These are phyloP conservation scores for Penicillium maclennaniae DNA, from an alignment of 495 filamentous ascomycete species.

Conservation along the genomic window DNA sequence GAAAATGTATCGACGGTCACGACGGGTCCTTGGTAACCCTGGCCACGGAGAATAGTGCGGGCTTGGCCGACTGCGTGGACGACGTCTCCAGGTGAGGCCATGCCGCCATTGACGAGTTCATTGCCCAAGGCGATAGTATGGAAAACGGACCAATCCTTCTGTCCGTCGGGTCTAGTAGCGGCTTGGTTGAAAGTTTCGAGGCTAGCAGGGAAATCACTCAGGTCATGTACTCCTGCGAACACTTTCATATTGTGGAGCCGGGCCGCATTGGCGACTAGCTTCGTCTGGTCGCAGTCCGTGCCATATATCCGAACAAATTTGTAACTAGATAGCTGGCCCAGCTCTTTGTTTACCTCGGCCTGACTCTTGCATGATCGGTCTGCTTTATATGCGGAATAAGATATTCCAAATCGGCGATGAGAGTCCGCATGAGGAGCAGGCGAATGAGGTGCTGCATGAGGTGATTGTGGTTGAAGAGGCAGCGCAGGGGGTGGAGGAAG, in stretches of 20 bases:
- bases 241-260: constrained; percentile 57
- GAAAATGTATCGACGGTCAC: constrained; percentile 77
- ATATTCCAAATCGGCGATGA: constrained; percentile 49
- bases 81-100: constrained; percentile 48
- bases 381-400: constrained; percentile 71
- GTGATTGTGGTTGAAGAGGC: background rate
- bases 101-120: constrained; percentile 67
- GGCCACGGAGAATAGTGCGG: constrained; percentile 50
- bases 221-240: constrained; percentile 69
- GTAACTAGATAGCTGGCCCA: constrained; percentile 52
- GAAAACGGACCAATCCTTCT: constrained; percentile 57
- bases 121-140: constrained; percentile 76
- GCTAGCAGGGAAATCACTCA: constrained; percentile 52
- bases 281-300: constrained; percentile 69
- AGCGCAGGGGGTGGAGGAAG: background rate
- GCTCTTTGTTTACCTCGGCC: constrained; percentile 58
- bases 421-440: constrained; percentile 4
- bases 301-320: constrained; percentile 74
- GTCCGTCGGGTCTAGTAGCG: constrained; percentile 30
- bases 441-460: constrained; percentile 5
- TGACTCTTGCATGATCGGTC: constrained; percentile 64
- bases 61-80: constrained; percentile 53
- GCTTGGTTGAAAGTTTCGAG: constrained; percentile 52
- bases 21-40: constrained; percentile 69
- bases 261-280: constrained; percentile 55